A percentile compares a stretch with the other conserved stretches of the same genome.
These are phyloP conservation scores for Dothideomycetes sp. DNA, from an alignment of 2,329 filamentous ascomycete species.

Conservation along the genomic window DNA sequence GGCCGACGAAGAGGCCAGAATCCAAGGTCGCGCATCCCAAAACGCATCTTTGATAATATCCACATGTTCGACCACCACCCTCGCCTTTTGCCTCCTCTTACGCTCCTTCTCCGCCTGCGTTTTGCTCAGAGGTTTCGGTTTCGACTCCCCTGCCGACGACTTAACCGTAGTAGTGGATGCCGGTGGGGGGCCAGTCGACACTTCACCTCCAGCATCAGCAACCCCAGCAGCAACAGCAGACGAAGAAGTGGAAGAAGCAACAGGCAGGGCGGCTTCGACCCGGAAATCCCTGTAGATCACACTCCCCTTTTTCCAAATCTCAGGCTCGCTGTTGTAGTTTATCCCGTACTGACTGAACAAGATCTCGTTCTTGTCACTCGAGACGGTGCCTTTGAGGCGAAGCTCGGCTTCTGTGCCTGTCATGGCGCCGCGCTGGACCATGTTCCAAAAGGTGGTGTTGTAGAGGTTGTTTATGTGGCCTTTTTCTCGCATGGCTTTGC, in stretches of 20 bases:
- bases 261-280: not conserved
- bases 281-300: slow-evolving; percentile 58
- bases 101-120: slow-evolving; percentile 74
- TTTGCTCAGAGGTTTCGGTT: slow-evolving; percentile 51
- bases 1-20: too few species aligned
- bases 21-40: slow-evolving; percentile 69
- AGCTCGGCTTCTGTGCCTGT: slow-evolving; percentile 70
- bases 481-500: not conserved
- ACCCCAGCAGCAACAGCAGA: too few species aligned
- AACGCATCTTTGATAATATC: slow-evolving; percentile 96
- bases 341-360: slow-evolving; percentile 79
- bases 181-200: too few species aligned
- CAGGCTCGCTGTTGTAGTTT: slow-evolving; percentile 95
- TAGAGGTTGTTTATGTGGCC: slow-evolving; percentile 93
- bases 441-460: slow-evolving; percentile 90
- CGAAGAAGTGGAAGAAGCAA: too few species aligned
- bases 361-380: slow-evolving; percentile 91
- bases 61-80: slow-evolving; percentile 70
- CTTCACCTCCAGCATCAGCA: too few species aligned
- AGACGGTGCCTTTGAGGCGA: slow-evolving; percentile 63
- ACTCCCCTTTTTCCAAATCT: slow-evolving; percentile 88
- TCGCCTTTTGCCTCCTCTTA: slow-evolving; percentile 71
- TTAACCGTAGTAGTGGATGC: not conserved
- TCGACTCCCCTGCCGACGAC: slow-evolving; percentile 8
- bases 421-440: slow-evolving; percentile 70